Evolutionary conservation across 192 early-diverging fungal genomes (phyloP), one percentile per base, ranked within the genome.

Genomic region (Podila horticola): DNA sequence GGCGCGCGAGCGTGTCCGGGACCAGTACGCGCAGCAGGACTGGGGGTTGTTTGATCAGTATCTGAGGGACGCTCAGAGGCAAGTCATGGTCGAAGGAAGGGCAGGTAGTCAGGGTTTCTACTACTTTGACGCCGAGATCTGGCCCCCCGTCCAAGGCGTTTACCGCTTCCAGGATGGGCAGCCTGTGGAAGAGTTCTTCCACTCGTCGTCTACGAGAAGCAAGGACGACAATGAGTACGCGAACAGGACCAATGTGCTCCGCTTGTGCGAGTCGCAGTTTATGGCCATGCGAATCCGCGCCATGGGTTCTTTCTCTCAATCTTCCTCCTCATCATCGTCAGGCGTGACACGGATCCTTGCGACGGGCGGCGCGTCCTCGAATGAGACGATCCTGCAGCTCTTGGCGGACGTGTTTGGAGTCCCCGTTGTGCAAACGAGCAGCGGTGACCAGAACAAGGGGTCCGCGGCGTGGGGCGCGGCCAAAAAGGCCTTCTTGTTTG

Each of bases 321-420:
- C 24, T 34, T 64, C 22, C 10, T 60, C 28, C 38, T 52, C 36
- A 38, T 79, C 41, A 64, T 75, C 26, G 64, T 63, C 19, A 28
- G 61, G 59, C 28, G 68, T 90, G 29, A 81, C 84, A 19, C 85
- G 91, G 41, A 75, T 95, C 17, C 71, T 94, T n/a, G 90, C 90
- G 10, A 91, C 91, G 0, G 95, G 95, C 17, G 95, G 95, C 8
- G 94, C 92, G 8, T 86, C 92, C 1, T 82, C 69, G 0, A 95
- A 95, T 73, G 19, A 58, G 1, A 67, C 75, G 9, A 64, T 95
- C 26, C 72, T 90, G 28, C 87, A 91, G 52, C 70, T 92, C 1
- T 70, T 94, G 8, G 86, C 93, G 0, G 86, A 94, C 72, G 89
- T 95, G n/a, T 89, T 96, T 84, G 91, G 92, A 0, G 82, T 90